Conservation (phyloP, 441 rosid genomes). For the Hura crepitans region DNA sequence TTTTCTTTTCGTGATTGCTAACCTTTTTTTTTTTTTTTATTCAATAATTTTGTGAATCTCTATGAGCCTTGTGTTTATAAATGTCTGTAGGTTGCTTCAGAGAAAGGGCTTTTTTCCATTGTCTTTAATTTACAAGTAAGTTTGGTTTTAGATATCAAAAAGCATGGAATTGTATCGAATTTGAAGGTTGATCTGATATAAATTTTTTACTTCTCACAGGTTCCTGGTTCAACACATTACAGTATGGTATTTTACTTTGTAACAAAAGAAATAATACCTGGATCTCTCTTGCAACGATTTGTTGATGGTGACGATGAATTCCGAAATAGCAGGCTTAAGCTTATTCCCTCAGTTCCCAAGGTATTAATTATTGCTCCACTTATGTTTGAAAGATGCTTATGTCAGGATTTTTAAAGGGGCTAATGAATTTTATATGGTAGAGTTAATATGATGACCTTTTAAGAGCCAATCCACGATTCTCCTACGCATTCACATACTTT, state of each 20-base stretch:
- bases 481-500: neutral
- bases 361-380: constrained; percentile 34
- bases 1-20: constrained; percentile 13
- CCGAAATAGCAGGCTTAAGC: constrained; percentile 93
- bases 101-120: constrained; percentile 80
- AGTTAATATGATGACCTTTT: neutral
- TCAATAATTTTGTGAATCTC: constrained; percentile 1
- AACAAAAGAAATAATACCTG: constrained; percentile 60
- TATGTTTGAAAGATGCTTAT: constrained; percentile 10
- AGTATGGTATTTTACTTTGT: constrained; percentile 98
- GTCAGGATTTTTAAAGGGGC: constrained; percentile 6
- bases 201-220: constrained; percentile 39
- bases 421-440: neutral
- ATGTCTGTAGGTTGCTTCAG: constrained; percentile 76
- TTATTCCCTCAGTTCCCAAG: constrained; percentile 94
- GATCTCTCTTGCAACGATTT: constrained; percentile 92
- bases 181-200: constrained; percentile 17
- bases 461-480: neutral
- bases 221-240: constrained; percentile 94
- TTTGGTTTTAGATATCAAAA: neutral
- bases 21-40: constrained; percentile 11
- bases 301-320: constrained; percentile 99
- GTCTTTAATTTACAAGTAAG: constrained; percentile 94
- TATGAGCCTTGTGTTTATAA: constrained; percentile 11
- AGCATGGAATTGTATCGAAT: constrained; percentile 18